Percentiles rank a stretch among this genome's conserved stretches.
phyloP scores from a whole-genome alignment of 2,329 filamentous ascomycete genomes.

The Alternaria triticimaculans region DNA sequence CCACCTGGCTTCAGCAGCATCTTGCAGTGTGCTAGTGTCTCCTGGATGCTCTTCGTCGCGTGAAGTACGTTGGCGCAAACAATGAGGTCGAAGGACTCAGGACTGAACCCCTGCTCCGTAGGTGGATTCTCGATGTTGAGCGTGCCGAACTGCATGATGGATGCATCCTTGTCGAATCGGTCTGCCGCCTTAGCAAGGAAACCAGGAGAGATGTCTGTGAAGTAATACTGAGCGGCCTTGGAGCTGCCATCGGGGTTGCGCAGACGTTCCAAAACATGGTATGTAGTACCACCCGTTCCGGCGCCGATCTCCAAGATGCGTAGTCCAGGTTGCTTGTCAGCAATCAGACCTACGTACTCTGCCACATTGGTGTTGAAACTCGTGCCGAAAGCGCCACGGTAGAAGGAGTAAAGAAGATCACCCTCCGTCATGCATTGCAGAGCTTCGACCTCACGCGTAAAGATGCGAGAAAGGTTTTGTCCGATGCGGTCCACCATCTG shows the following conservation, averaged over 20 bases:
- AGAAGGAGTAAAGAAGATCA: constrained; percentile 10
- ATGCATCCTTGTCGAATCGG: constrained; percentile 2
- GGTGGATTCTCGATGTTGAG: constrained; percentile 11
- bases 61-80: constrained; percentile 10
- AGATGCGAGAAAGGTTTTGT: constrained; percentile 8
- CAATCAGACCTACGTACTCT: constrained; percentile 7
- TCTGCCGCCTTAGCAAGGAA: constrained; percentile 8
- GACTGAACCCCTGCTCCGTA: constrained; percentile 4
- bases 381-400: constrained; percentile 5
- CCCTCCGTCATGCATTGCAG: constrained; percentile 12
- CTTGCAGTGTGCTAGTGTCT: constrained; percentile 7
- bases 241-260: constrained; percentile 8
- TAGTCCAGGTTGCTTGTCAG: constrained; percentile 8
- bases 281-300: constrained; percentile 9
- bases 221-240: constrained; percentile 8
- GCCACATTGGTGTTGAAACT: constrained; percentile 12
- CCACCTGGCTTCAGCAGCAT: constrained; percentile 5
- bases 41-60: constrained; percentile 8
- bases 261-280: constrained; percentile 7
- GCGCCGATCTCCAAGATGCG: constrained; percentile 12
- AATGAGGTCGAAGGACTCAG: constrained; percentile 5
- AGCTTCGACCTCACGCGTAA: constrained; percentile 8
- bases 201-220: constrained; percentile 11
- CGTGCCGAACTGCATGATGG: constrained; percentile 6
- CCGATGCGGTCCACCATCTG: constrained; percentile 12